Conservation (phyloP, 1,284 basidiomycete genomes). For the Ceraceosorus guamensis region DNA sequence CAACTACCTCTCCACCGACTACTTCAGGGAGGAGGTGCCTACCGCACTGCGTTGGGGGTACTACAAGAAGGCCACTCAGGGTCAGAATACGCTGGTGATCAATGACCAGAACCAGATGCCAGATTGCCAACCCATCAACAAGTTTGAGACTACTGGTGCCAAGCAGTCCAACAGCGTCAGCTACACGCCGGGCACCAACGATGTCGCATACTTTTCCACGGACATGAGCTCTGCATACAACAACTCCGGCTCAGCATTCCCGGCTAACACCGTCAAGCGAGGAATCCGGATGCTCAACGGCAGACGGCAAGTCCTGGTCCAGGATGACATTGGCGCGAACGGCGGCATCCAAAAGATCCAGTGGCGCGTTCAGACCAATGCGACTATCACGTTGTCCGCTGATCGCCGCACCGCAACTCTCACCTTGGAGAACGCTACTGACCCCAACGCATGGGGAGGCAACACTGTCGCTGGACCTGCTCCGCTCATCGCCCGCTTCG, state of each 20-base stretch:
- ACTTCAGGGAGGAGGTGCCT: constrained; percentile 39
- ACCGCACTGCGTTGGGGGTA: constrained; percentile 37
- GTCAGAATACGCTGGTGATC: constrained; percentile 88
- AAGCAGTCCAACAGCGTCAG: constrained; percentile 66
- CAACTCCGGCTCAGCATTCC: constrained; percentile 33
- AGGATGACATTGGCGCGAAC: constrained; percentile 48
- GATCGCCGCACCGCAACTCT: constrained; percentile 59
- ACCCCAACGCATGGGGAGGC: constrained; percentile 53
- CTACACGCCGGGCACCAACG: constrained; percentile 58
- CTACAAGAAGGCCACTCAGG: constrained; percentile 91
- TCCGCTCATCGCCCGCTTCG: constrained; percentile 15
- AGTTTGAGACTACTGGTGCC: constrained; percentile 59
- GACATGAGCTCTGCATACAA: constrained; percentile 77
- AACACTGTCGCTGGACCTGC: constrained; percentile 50
- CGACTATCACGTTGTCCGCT: constrained; percentile 51
- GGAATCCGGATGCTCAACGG: constrained; percentile 80
- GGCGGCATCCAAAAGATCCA: constrained; percentile 52
- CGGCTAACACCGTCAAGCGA: constrained; percentile 64
- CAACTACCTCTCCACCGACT: constrained; percentile 60
- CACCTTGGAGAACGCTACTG: constrained; percentile 55
- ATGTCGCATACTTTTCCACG: constrained; percentile 74
- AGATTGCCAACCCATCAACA: constrained; percentile 58
- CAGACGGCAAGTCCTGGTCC: constrained; percentile 74
- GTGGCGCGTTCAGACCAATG: constrained; percentile 97
- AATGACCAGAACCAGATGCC: constrained; percentile 74